phyloP scores from a whole-genome alignment of 257 asterid genomes.

The Eustoma russellianum region DNA sequence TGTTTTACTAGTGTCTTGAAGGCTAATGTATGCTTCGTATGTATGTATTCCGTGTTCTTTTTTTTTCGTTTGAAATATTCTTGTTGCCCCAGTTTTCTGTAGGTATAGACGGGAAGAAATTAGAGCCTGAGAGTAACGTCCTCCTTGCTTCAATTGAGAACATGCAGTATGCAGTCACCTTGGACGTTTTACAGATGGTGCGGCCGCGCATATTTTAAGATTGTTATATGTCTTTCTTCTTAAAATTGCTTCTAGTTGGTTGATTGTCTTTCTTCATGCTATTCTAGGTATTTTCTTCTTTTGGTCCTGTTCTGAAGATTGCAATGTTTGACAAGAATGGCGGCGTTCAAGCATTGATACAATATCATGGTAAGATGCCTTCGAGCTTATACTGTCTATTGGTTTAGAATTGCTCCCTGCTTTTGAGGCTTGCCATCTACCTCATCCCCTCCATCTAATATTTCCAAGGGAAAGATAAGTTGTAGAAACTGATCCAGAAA shows the following conservation, averaged over 20 bases:
- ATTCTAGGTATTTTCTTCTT: slow-evolving; percentile 62
- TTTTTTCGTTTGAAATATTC: too few relatives aligned
- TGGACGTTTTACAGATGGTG: slow-evolving; percentile 83
- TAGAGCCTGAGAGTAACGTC: slow-evolving; percentile 92
- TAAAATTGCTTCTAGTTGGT: not conserved
- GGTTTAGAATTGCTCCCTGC: not conserved
- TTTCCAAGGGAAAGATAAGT: too few relatives aligned
- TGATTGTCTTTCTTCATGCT: slow-evolving; percentile 11
- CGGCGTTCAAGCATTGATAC: slow-evolving; percentile 77
- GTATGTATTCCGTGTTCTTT: too few relatives aligned
- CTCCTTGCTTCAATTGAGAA: slow-evolving; percentile 94
- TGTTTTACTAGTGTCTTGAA: too few relatives aligned
- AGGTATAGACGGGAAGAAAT: slow-evolving; percentile 71
- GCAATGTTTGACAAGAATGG: slow-evolving; percentile 89
- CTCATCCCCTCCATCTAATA: too few relatives aligned
- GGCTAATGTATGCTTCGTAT: too few relatives aligned
- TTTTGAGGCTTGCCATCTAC: not conserved
- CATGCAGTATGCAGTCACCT: slow-evolving; percentile 92
- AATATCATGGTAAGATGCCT: slow-evolving; percentile 53
- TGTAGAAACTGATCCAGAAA: too few relatives aligned
- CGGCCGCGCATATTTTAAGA: slow-evolving; percentile 12
- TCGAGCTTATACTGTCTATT: not conserved
- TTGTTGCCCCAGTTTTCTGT: slow-evolving; percentile 39
- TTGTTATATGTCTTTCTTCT: slow-evolving; percentile 7
- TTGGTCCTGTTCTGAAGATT: slow-evolving; percentile 69